A percentile compares a stretch with the other conserved stretches of the same genome.
phyloP scores from a whole-genome alignment of 257 asterid genomes.

The Solanum lycopersicoides region DNA sequence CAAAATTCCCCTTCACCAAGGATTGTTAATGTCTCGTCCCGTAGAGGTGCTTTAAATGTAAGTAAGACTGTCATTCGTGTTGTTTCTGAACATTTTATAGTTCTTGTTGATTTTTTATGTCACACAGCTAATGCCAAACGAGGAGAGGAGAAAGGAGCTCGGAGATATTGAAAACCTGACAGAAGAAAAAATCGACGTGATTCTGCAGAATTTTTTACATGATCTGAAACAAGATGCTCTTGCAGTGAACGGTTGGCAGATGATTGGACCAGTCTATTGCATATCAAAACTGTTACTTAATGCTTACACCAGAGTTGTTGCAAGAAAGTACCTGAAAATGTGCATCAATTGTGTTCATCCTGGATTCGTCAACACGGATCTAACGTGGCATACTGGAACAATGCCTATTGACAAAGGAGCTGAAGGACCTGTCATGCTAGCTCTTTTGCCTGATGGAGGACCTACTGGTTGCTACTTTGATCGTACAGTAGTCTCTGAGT shows the following conservation, averaged over 20 bases:
- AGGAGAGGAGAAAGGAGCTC: slow-evolving; percentile 43
- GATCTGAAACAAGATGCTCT: slow-evolving; percentile 38
- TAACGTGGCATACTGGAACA: no score
- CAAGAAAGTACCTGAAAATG: slow-evolving; percentile 54
- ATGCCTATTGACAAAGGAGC: no score
- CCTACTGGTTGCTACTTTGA: slow-evolving; percentile 67
- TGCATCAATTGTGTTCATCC: slow-evolving; percentile 71
- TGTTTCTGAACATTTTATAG: neutral
- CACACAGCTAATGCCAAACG: slow-evolving; percentile 53
- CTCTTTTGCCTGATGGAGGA: slow-evolving; percentile 6
- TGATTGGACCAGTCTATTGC: slow-evolving; percentile 73
- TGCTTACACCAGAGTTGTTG: slow-evolving; percentile 63
- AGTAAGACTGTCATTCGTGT: neutral
- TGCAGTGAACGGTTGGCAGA: slow-evolving; percentile 68
- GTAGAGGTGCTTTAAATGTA: slow-evolving; percentile 53
- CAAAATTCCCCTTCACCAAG: slow-evolving; percentile 47
- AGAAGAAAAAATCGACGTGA: slow-evolving; percentile 44
- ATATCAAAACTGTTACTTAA: slow-evolving; percentile 63
- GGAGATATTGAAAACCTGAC: slow-evolving; percentile 47
- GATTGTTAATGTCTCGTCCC: slow-evolving; percentile 39
- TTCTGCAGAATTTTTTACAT: slow-evolving; percentile 36
- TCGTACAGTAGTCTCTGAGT: slow-evolving; percentile 34
- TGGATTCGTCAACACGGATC: slow-evolving; percentile 5
- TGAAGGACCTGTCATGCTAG: no score
- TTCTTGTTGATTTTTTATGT: neutral